Base-by-base conservation (phyloP, 2,329 filamentous ascomycete species). In the Ampelomyces quisqualis region DNA sequence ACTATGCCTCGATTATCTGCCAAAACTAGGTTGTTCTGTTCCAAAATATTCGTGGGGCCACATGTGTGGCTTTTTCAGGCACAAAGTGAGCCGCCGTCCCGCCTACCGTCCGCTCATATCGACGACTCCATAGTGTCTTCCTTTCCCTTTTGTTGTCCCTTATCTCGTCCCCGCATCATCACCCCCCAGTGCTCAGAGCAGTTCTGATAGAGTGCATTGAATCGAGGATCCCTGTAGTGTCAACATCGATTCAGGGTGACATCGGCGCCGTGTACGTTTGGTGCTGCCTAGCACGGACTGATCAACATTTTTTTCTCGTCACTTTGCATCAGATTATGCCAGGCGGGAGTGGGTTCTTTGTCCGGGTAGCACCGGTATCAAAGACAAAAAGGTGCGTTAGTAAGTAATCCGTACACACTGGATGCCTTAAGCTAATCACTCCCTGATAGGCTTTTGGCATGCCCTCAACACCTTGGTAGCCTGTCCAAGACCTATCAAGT, bases 291-390 rank as follows among this genome's bases (percentile, higher is more conserved):
- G 11, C 28, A 31, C 28, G 28, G 28, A 31, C 13, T 18, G 13
- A 17, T 18, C 13, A 31, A 31, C 18, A 11, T n/a, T 31, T 18
- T 7, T 31, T 31, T 31, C 13, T 31, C 11, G 14, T 31, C 28
- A 18, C 28, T 31, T 31, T 31, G 28, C 28, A 31, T 31, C 15
- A 31, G 15, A 18, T 18, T 31, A 31, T 31, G 28, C n/a, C 28
- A 15, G 15, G 28, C 14, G 14, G 28, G 28, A 31, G 28, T 31
- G 7, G 11, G 15, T 18, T 5, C 28, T 18, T 31, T 28, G 13
- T 31, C 28, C 28, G 7, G 13, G 4, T 31, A 31, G 10, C 28
- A 31, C 28, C 6, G 28, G 21, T n/a, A 15, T 17, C 10, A 18
- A 31, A 18, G 5, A 15, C 6, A 31, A 7, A 18, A 31, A 17